Evolutionary conservation across 176 grass and related monocot genomes (phyloP).

Genomic region (Bonia amplexicaulis): DNA sequence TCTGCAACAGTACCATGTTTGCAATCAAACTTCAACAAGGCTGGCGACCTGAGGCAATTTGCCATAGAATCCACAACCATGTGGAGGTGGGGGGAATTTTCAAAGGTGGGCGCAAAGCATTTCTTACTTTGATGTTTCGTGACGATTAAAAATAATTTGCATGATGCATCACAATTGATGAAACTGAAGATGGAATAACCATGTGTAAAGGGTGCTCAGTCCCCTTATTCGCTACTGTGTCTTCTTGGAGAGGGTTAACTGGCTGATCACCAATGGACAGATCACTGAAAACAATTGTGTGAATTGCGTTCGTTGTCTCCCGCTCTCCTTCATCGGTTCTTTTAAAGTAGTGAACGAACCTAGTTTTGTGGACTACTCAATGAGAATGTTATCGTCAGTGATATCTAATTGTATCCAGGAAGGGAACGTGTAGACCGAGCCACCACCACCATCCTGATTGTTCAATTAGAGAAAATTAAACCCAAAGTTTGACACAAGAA

Average conservation of each 20-base stretch:
- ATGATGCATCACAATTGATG: background rate
- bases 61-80: background rate
- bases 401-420: constrained; percentile 43
- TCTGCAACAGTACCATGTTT: background rate
- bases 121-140: background rate
- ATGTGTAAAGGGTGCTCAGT: background rate
- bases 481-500: constrained; percentile 8
- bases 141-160: background rate
- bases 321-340: background rate
- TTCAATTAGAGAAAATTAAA: constrained; percentile 23
- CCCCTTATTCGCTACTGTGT: background rate
- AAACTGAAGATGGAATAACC: background rate
- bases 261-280: constrained; percentile 42
- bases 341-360: background rate
- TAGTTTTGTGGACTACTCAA: constrained; percentile 17
- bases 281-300: constrained; percentile 67
- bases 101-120: background rate
- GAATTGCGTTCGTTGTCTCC: constrained; percentile 33
- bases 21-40: background rate
- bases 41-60: background rate
- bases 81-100: background rate
- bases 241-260: background rate
- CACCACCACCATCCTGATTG: constrained; percentile 52
- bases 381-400: constrained; percentile 19
- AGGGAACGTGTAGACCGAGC: constrained; percentile 33